Base-by-base conservation (phyloP, 768 basidiomycete genomes). In the Chalciporus pseudorubinellus region DNA sequence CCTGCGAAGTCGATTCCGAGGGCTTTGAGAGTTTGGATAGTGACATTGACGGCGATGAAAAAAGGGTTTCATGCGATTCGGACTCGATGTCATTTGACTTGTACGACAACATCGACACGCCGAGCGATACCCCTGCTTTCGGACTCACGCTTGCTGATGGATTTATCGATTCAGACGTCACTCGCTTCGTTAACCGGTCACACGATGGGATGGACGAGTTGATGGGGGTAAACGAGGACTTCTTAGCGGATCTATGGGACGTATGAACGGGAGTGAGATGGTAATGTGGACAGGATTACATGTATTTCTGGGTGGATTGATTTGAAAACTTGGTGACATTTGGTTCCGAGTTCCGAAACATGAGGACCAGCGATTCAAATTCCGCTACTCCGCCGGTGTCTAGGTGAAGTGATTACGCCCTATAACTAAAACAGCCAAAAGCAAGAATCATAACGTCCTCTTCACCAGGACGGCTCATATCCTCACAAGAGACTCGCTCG, bases 281-380 rank as follows among this genome's bases (percentile, higher is more conserved):
- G 13, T 34, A 36, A 36, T 36, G 9, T 36, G 16, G 31, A 2
- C 16, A 39, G 45, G 50, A 36, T 44, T 44, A 46, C 44, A 50
- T 60, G 29, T 38, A n/a, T 38, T 34, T 39, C 13, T 31, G 39
- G 4, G 21, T 20, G 10, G 57, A 39, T 16, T 16, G 31, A 59
- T 59, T 62, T 51, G 46, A 53, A 59, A 66, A 60, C 34, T 36
- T 24, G 56, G 42, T 59, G 56, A 46, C 43, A 44, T n/a, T 9
- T 1, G 34, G 41, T 45, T 64, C 62, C 62, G 62, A 62, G 47
- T 52, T 65, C 56, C 66, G 64, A 66, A 55, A 68, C 67, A 67
- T 67, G 62, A 69, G 62, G 62, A 28, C 19, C 7, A 1, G 6
- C 5, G 18, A 54, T 67, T 65, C 0, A 61, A 39, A 58, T 58